Base-by-base conservation (phyloP, 164 flowering plant genomes). In the Magnolia officinalis region DNA sequence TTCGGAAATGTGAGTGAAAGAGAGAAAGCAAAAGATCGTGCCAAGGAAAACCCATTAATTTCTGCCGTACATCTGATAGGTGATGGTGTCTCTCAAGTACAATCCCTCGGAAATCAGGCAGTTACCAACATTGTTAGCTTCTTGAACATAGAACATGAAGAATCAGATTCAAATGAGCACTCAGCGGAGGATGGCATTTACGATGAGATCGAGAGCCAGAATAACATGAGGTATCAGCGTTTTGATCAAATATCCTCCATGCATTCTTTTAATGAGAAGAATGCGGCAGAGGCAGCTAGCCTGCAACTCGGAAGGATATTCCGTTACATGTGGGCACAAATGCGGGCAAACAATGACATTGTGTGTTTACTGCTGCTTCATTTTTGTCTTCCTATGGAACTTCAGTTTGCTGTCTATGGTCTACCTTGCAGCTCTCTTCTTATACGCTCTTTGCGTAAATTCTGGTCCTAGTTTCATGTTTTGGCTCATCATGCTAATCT, bases 71-170 rank as follows among this genome's bases (percentile, higher is more conserved):
- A 94, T 75, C 85, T 96, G 21, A 83, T 96, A 49, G 97, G 97
- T 74, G 97, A 93, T 85, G 95, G 99, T 76, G 99, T 96, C 84
- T 94, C 93, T 79, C 99, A 94, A 79, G 99, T 96, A 29, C 99
- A 94, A 79, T 87, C 91, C 55, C 88, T 94, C 71, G 99, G 99
- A 74, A 96, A 92, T 84, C 95, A 91, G 81, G 99, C 99, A 26
- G 98, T 96, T 31, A 87, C 79, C 74, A 89, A 92, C 79, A 89
- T 96, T 72, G 99, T 87, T 64, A 92, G 84, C 85, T 93, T 90
- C 81, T 85, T 94, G 84, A 93, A 94, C 75, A 87, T 94, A 67
- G 77, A 79, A 29, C 86, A 74, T 51, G 97, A 90, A 67, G 91
- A 92, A 67, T 83, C 84, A 8, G 90, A 91, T 78, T 73, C 80